phyloP scores from a whole-genome alignment of 2,329 filamentous ascomycete species.

The Talaromyces verruculosus region DNA sequence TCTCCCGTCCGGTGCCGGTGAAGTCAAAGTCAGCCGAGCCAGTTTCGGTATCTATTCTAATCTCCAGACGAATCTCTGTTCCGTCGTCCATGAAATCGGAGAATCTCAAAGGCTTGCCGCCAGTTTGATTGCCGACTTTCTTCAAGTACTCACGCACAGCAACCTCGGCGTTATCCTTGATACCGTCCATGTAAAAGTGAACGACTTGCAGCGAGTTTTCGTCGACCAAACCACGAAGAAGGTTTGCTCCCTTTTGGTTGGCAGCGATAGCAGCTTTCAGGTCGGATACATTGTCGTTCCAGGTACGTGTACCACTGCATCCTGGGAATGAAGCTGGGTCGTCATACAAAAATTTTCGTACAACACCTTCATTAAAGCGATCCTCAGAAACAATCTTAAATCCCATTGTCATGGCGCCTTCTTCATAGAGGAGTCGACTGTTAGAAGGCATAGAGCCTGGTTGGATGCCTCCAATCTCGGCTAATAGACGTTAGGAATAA shows the following conservation, averaged over 20 bases:
- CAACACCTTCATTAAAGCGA: slow-evolving; percentile 73
- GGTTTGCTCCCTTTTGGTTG: slow-evolving; percentile 67
- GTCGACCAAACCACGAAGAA: slow-evolving; percentile 12
- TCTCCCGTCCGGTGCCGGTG: slow-evolving; percentile 73
- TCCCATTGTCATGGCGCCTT: slow-evolving; percentile 48
- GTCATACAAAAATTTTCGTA: slow-evolving; percentile 68
- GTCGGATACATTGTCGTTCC: slow-evolving; percentile 82
- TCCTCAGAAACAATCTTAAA: slow-evolving; percentile 71
- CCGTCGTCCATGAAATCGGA: slow-evolving; percentile 87
- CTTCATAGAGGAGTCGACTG: slow-evolving; percentile 48
- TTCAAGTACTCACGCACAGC: slow-evolving; percentile 75
- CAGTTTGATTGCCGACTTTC: slow-evolving; percentile 65
- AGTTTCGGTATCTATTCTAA: slow-evolving; percentile 70
- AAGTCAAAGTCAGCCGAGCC: slow-evolving; percentile 80
- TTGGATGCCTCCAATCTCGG: slow-evolving; percentile 79
- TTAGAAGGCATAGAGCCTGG: slow-evolving; percentile 76
- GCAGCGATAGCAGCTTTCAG: slow-evolving; percentile 83
- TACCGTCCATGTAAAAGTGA: slow-evolving; percentile 79
- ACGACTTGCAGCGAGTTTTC: slow-evolving; percentile 53
- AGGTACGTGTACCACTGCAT: slow-evolving; percentile 74
- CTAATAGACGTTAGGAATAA: not conserved
- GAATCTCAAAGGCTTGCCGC: slow-evolving; percentile 67
- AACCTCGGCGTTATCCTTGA: slow-evolving; percentile 76
- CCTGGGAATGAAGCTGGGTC: slow-evolving; percentile 73
- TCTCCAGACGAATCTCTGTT: slow-evolving; percentile 70